These are phyloP conservation scores for Leucocoprinus sp. DNA, from an alignment of 768 basidiomycete species.

Conservation along the genomic window DNA sequence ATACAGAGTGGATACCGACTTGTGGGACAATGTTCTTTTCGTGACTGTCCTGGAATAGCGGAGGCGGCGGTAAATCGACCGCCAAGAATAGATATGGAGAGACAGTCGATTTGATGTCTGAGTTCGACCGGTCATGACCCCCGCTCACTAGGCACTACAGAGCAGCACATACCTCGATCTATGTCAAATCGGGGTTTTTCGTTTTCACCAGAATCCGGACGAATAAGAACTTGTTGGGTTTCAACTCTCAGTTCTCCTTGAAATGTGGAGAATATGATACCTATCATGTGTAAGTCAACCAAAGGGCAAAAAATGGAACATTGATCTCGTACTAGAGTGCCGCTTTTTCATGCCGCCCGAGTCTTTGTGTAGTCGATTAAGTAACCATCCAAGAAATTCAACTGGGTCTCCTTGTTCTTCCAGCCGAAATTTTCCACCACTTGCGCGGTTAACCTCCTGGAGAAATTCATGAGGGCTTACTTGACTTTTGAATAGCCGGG, in stretches of 20 bases:
- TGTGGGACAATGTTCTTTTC: conserved; percentile 99
- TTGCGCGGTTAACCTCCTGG: conserved; percentile 90
- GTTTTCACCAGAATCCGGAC: conserved; percentile 64
- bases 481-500: conserved; percentile 92
- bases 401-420: conserved; percentile 95
- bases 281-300: conserved; percentile 30
- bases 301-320: conserved; percentile 12
- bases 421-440: conserved; percentile 83
- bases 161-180: conserved; percentile 62
- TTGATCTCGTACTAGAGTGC: conserved; percentile 65
- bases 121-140: conserved; percentile 5
- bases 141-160: conserved; percentile 9
- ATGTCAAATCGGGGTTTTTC: conserved; percentile 91
- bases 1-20: conserved; percentile 81
- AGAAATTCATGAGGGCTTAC: conserved; percentile 98
- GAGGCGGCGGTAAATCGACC: conserved; percentile 94
- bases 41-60: conserved; percentile 89
- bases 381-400: conserved; percentile 92
- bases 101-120: conserved; percentile 77
- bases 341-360: conserved; percentile 90
- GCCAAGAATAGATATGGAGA: conserved; percentile 96
- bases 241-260: conserved; percentile 92
- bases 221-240: conserved; percentile 87
- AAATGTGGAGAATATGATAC: conserved; percentile 87
- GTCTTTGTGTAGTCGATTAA: conserved; percentile 90